Conservation (phyloP, 2,329 filamentous ascomycete species). For the Scedosporium minutisporum region DNA sequence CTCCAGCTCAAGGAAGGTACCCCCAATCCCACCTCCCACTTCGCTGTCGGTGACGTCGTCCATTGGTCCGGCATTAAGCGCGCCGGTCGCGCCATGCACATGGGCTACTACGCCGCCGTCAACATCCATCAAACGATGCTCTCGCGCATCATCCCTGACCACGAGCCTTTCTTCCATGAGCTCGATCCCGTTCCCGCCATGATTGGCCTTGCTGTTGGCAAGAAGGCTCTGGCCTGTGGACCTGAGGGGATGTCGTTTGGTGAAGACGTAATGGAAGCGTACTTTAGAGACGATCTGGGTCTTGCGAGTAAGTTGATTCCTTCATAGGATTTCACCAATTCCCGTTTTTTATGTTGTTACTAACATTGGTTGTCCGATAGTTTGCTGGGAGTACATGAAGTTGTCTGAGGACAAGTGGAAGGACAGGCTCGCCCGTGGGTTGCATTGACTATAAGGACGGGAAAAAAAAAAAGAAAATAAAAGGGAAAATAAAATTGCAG, state of each 20-base stretch:
- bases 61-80: conserved; percentile 73
- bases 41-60: conserved; percentile 60
- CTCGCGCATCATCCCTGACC: conserved; percentile 24
- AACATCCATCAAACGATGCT: conserved; percentile 60
- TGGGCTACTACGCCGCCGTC: conserved; percentile 54
- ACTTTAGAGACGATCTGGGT: conserved; percentile 61
- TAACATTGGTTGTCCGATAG: conserved; percentile 19
- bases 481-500: not conserved
- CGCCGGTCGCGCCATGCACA: conserved; percentile 65
- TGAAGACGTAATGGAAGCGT: conserved; percentile 50
- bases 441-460: not conserved
- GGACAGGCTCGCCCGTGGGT: conserved; percentile 3
- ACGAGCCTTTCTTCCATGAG: conserved; percentile 34
- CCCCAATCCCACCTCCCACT: conserved; percentile 52
- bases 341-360: conserved; percentile 5
- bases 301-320: conserved; percentile 43
- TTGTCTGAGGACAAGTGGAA: conserved; percentile 23
- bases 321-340: not conserved
- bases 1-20: conserved; percentile 43
- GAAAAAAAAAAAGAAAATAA: not conserved
- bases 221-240: conserved; percentile 56
- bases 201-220: conserved; percentile 64
- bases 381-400: conserved; percentile 46
- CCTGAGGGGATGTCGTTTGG: conserved; percentile 45
- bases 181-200: conserved; percentile 49